Evolutionary conservation across 768 basidiomycete genomes (phyloP), one percentile per base, ranked within the genome.

Genomic region (Amanita polypyramis): DNA sequence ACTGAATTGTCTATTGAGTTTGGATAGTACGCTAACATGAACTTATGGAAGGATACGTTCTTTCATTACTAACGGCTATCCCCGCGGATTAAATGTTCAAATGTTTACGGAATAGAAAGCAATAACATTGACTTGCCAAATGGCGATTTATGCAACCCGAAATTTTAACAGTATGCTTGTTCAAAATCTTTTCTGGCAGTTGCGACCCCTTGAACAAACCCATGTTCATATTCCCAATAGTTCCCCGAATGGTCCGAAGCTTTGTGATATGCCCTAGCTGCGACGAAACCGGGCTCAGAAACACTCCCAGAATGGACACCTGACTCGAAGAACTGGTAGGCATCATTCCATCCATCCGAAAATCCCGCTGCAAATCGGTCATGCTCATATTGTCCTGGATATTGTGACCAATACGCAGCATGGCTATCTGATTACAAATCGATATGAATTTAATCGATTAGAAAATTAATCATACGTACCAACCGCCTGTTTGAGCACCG

Each of bases 211-310:
- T 87, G 82, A 5, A 65, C 59, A 50, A 81, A 78, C 5, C 80
- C 83, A 58, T 84, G 81, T 50, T 78, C 80, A 56, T 69, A 85
- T 63, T 85, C 82, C 88, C 86, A 89, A 39, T 76, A 64, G 53
- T 57, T 66, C 53, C 47, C 50, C 1, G 69, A 70, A 54, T 80
- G 75, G 47, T 77, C 74, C 1, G 47, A 57, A 1, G 57, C 67
- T 44, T 76, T 63, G 40, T 62, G 62, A 51, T 65, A 69, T 35
- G 72, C 69, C 82, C 80, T 80, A n/a, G 75, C 72, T 15, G 70
- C 70, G 51, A 69, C 66, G 60, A 84, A 87, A 23, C 85, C 87
- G 2, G 88, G 59, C 60, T 85, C 79, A 21, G 69, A 71, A 7
- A 73, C 65, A 11, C 62, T 55, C 11, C 30, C 30, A 14, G 17